Percentiles rank a stretch among this genome's conserved stretches.
These are phyloP conservation scores for Cylindrotheca fusiformis DNA, from an alignment of 108 stramenopile genomes.

Conservation along the genomic window DNA sequence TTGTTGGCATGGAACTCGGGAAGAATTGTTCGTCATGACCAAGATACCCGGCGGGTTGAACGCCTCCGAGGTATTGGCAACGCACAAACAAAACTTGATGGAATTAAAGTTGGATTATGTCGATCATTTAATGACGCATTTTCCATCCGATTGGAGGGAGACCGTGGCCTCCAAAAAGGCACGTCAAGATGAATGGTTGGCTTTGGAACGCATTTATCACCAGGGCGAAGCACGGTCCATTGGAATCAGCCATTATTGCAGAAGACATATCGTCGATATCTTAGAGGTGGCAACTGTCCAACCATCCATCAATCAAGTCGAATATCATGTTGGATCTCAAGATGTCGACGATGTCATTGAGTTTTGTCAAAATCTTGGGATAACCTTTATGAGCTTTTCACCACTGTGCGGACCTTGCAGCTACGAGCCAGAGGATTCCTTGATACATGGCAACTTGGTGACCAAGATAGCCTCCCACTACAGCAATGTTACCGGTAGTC, in stretches of 20 bases:
- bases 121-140: slow-evolving; percentile 63
- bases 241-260: slow-evolving; percentile 58
- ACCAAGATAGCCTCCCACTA: slow-evolving; percentile 37
- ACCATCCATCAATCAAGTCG: slow-evolving; percentile 59
- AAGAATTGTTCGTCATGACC: slow-evolving; percentile 59
- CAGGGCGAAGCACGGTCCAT: slow-evolving; percentile 41
- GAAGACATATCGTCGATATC: slow-evolving; percentile 48
- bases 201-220: slow-evolving; percentile 46
- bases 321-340: slow-evolving; percentile 61
- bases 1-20: slow-evolving; percentile 38
- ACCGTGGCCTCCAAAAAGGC: slow-evolving; percentile 18
- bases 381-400: slow-evolving; percentile 60
- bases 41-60: slow-evolving; percentile 57
- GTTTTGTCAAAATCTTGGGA: slow-evolving; percentile 33
- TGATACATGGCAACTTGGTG: slow-evolving; percentile 47
- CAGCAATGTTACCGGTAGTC: slow-evolving; percentile 36
- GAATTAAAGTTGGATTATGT: slow-evolving; percentile 52
- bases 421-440: slow-evolving; percentile 34
- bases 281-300: slow-evolving; percentile 45
- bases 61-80: slow-evolving; percentile 18
- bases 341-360: slow-evolving; percentile 49
- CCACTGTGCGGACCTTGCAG: slow-evolving; percentile 60
- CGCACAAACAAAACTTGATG: slow-evolving; percentile 40
- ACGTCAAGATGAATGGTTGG: slow-evolving; percentile 53
- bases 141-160: slow-evolving; percentile 51